phyloP scores from a whole-genome alignment of 2,329 filamentous ascomycete genomes.

The Colletotrichum agaves region DNA sequence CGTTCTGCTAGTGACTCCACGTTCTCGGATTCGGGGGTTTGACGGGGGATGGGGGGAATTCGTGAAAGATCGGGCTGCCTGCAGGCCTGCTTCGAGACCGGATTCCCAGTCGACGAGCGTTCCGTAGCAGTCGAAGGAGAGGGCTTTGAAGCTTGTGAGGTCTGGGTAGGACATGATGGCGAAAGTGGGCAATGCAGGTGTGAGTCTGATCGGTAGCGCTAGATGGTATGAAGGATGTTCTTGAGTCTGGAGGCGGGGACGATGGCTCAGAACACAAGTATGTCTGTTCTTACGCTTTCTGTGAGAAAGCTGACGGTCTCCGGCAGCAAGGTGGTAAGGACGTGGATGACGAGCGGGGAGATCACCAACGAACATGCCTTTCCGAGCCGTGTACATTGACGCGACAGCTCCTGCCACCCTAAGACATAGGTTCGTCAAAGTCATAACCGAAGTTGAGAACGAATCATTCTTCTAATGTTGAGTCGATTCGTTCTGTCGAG shows the following conservation, averaged over 20 bases:
- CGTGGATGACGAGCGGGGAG: conserved; percentile 30
- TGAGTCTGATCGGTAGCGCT: not conserved
- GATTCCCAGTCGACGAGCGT: conserved; percentile 83
- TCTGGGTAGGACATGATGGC: conserved; percentile 23
- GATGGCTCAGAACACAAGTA: not conserved
- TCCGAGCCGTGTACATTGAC: no score
- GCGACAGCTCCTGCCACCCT: not conserved
- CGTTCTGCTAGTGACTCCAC: conserved; percentile 53
- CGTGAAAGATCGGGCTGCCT: conserved; percentile 48
- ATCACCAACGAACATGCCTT: not conserved
- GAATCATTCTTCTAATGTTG: no score
- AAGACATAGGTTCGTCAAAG: no score
- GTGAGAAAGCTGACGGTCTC: no score
- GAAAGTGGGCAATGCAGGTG: not conserved
- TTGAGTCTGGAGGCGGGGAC: not conserved
- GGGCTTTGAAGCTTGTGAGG: conserved; percentile 47
- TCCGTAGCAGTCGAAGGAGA: conserved; percentile 84
- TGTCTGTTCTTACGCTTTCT: not conserved
- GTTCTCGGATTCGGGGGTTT: conserved; percentile 48
- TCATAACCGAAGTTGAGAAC: no score
- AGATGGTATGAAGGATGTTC: not conserved
- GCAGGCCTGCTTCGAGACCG: conserved; percentile 68
- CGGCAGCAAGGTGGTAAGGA: not conserved
- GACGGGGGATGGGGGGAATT: conserved; percentile 52
- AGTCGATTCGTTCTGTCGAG: no score